These are phyloP conservation scores for Gloeopeniophorella convolvens DNA, from an alignment of 768 basidiomycete species.

Conservation along the genomic window DNA sequence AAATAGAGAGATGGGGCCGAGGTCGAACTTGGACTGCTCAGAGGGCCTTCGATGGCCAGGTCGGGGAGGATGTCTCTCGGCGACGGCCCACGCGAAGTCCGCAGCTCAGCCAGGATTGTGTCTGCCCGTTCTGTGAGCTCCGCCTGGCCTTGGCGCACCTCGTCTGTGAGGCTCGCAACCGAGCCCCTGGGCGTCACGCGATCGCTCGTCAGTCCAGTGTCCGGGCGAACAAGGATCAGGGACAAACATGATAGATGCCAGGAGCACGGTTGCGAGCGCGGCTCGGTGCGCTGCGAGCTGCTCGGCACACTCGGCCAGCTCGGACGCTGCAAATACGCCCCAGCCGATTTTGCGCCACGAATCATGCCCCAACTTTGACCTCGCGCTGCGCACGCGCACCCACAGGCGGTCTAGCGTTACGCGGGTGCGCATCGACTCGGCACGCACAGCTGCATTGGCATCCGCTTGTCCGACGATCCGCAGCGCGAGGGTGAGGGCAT, in stretches of 20 bases:
- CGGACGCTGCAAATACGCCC: neutral
- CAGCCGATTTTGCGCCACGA: neutral
- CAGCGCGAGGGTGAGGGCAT: neutral
- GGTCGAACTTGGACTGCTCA: no score
- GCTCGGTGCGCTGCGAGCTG: neutral
- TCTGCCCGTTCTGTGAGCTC: no score
- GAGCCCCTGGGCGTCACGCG: no score
- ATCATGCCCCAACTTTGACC: neutral
- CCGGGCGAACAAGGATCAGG: no score
- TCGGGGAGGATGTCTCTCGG: no score
- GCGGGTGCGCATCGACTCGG: neutral
- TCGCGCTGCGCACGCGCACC: neutral
- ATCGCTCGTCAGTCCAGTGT: no score
- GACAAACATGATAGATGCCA: neutral
- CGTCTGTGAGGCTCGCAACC: no score
- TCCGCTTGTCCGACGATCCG: neutral
- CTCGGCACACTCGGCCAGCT: neutral
- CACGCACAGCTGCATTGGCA: neutral
- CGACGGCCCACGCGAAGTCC: no score
- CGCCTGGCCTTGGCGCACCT: no score
- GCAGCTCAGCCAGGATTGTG: no score
- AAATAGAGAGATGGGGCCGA: no score
- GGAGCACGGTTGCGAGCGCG: neutral
- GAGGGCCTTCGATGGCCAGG: no score
- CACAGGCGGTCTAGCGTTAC: neutral